These are phyloP conservation scores for Corniculantispora saksenae DNA, from an alignment of 2,329 filamentous ascomycete genomes.

Conservation along the genomic window DNA sequence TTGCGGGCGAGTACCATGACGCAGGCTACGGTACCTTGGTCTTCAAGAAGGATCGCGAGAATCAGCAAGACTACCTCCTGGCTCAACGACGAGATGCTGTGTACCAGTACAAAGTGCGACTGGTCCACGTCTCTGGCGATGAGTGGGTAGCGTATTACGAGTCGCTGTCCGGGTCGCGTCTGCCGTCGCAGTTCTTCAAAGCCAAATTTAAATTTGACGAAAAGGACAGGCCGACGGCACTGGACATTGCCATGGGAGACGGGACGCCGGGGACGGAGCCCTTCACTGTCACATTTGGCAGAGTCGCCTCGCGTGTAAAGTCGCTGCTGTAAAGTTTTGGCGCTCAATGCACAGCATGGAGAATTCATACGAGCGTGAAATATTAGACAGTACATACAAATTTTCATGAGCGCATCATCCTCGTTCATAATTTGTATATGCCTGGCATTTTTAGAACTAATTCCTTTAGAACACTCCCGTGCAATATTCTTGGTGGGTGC, in stretches of 20 bases:
- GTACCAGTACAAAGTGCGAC: background rate
- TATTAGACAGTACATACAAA: no score
- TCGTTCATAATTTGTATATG: background rate
- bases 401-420: no score
- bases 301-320: background rate
- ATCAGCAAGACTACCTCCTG: background rate
- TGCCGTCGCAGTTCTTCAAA: background rate
- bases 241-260: background rate
- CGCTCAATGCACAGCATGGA: no score
- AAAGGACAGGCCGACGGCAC: background rate
- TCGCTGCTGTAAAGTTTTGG: background rate
- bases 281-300: background rate
- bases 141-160: background rate
- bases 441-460: background rate
- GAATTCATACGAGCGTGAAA: no score
- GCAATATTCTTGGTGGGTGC: no score
- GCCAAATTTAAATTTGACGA: background rate
- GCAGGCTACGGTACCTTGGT: background rate
- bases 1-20: background rate
- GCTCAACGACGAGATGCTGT: background rate
- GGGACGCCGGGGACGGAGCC: background rate
- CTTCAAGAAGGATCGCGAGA: background rate
- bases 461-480: background rate
- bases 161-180: background rate
- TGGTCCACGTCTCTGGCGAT: constrained; percentile 1